Base-by-base conservation (phyloP, 345 rosid genomes). In the Clarkia xantiana region DNA sequence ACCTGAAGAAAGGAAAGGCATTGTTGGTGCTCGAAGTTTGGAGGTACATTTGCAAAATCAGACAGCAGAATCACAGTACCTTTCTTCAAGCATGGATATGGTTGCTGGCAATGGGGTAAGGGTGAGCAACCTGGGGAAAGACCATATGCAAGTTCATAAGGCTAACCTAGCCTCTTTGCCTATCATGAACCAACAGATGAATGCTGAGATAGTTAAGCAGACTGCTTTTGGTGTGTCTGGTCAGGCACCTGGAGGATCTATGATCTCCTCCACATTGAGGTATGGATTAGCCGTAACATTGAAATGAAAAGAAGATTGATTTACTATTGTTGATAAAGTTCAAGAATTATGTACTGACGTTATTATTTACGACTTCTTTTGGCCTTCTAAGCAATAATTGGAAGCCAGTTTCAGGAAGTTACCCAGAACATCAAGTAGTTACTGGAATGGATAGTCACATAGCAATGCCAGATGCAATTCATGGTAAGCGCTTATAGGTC, bases 41-140 rank as follows among this genome's bases (percentile, higher is more conserved):
- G 83, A 77, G 29, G 53, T 67, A 45, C 81, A 71, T 51, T 44
- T 63, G 53, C 84, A 68, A 58, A 76, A 64, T 50, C 82, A 73
- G 65, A 64, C 57, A 40, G 78, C 66, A 42, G 67, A 40, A 23
- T 15, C 38, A 12, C 38, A 19, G 53, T 25, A 49, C 18, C 16
- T 49, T 15, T 23, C 41, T 49, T 10, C 53, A 8, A 49, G 42
- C 19, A 29, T 29, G 41, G 17, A 49, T 18, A 17, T 29, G 16
- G 53, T 40, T 49, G 18, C 53, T 49, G 12, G 42, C 17, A 49
- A 29, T 29, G 53, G 41, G 53, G 13, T 14, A 9, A 18, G 41
- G 53, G 19, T 14, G 39, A 18, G 53, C 53, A 49, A 9, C 11
- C 16, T 49, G 53, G 53, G 42, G 19, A 49, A 41, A 52, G 75